A percentile compares a stretch with the other conserved stretches of the same genome.
Evolutionary conservation across 2,329 filamentous ascomycete species (phyloP).

Genomic region (Microdochium nivale): DNA sequence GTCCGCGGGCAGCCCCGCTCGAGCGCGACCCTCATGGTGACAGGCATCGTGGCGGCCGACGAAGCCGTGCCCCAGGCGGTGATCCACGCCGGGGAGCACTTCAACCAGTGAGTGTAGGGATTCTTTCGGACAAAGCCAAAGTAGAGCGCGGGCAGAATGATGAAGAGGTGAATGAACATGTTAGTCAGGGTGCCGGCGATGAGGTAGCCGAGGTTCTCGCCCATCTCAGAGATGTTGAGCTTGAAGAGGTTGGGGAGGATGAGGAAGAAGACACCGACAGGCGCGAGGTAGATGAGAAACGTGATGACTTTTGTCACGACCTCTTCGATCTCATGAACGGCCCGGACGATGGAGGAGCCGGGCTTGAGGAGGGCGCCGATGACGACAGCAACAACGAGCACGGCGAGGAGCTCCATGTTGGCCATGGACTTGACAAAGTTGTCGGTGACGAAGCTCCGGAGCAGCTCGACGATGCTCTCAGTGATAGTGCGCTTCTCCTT

Average conservation of each 20-base stretch:
- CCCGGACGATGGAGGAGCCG: constrained; percentile 29
- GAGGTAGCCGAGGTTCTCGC: constrained; percentile 38
- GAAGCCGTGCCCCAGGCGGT: constrained; percentile 46
- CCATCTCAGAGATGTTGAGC: constrained; percentile 37
- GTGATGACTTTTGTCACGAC: constrained; percentile 35
- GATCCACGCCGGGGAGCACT: constrained; percentile 40
- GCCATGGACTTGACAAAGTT: constrained; percentile 39
- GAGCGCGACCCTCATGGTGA: constrained; percentile 33
- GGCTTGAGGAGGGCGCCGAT: constrained; percentile 36
- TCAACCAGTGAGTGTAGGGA: constrained; percentile 37
- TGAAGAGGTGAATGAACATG: constrained; percentile 37
- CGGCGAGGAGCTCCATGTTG: constrained; percentile 33
- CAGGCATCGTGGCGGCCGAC: constrained; percentile 40
- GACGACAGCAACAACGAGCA: constrained; percentile 36
- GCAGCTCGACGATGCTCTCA: constrained; percentile 36
- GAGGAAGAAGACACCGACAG: constrained; percentile 33
- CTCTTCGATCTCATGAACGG: constrained; percentile 35
- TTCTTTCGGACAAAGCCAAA: constrained; percentile 32
- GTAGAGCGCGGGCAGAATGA: constrained; percentile 35
- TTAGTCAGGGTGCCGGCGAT: constrained; percentile 36
- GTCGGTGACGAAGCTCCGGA: constrained; percentile 37
- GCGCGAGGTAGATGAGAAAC: background rate
- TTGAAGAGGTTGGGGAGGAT: constrained; percentile 42
- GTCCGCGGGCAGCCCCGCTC: constrained; percentile 31
- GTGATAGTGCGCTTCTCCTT: constrained; percentile 27